A percentile compares a stretch with the other conserved stretches of the same genome.
phyloP scores from a whole-genome alignment of 345 rosid genomes.

The Lumnitzera littorea region DNA sequence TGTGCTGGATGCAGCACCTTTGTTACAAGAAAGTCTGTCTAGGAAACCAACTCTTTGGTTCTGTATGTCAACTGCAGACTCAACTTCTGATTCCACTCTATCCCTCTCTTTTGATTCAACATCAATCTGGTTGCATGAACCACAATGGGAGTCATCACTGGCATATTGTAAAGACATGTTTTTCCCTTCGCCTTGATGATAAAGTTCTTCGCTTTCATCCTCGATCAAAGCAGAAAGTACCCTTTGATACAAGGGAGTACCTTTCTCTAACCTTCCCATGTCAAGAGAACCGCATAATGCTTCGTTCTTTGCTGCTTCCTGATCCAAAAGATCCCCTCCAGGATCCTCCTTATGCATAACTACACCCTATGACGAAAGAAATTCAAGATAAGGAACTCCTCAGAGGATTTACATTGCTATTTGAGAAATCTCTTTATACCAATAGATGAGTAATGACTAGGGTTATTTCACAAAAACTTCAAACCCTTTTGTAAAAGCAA shows the following conservation, averaged over 20 bases:
- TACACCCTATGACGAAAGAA: slow-evolving; percentile 22
- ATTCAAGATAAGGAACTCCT: not conserved
- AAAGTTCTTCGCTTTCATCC: slow-evolving; percentile 78
- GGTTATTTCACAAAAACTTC: not conserved
- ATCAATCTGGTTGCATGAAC: slow-evolving; percentile 86
- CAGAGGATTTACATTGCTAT: not conserved
- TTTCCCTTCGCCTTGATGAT: slow-evolving; percentile 54
- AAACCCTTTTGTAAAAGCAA: not conserved
- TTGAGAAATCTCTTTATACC: too few species aligned
- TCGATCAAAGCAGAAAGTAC: slow-evolving; percentile 89
- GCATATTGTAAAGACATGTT: slow-evolving; percentile 70
- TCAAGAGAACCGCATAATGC: slow-evolving; percentile 40
- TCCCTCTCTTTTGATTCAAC: slow-evolving; percentile 77
- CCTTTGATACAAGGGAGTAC: slow-evolving; percentile 71
- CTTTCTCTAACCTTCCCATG: slow-evolving; percentile 49
- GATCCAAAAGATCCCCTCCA: slow-evolving; percentile 26
- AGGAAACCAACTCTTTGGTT: slow-evolving; percentile 51
- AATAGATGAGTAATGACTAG: too few species aligned
- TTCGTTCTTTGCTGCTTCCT: slow-evolving; percentile 33
- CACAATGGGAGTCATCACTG: slow-evolving; percentile 96
- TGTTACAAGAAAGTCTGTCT: slow-evolving; percentile 66
- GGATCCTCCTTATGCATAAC: slow-evolving; percentile 32
- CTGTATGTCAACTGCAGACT: slow-evolving; percentile 67
- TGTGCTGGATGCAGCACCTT: slow-evolving; percentile 55
- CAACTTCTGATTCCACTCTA: slow-evolving; percentile 88